Percentiles rank a stretch among this genome's conserved stretches.
Conservation (phyloP, 1,284 basidiomycete genomes). For the Leucoagaricus sp. region DNA sequence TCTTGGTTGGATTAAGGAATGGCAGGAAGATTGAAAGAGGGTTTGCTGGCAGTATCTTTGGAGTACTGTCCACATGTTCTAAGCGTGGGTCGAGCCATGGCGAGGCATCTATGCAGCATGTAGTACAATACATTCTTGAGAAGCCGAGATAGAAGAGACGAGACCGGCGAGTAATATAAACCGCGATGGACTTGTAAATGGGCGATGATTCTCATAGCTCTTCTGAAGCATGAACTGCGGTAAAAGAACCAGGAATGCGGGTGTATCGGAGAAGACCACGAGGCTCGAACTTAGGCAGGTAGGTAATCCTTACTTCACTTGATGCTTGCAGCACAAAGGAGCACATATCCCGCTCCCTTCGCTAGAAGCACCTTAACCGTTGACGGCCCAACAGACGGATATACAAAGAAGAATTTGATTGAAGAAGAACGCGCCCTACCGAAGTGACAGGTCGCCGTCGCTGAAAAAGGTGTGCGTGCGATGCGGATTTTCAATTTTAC, state of each 20-base stretch:
- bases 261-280: conserved; percentile 15
- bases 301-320: too few relatives aligned
- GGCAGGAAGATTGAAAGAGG: not conserved
- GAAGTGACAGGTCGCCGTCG: conserved; percentile 8
- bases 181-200: not conserved
- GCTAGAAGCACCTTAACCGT: conserved; percentile 8
- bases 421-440: conserved; percentile 3
- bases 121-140: not conserved
- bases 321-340: too few relatives aligned
- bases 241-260: conserved; percentile 9
- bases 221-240: not conserved
- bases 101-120: not conserved
- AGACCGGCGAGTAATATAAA: conserved; percentile 2
- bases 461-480: conserved; percentile 8
- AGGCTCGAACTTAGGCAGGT: too few relatives aligned
- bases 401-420: not conserved
- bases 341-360: conserved; percentile 11
- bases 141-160: not conserved
- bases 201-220: conserved; percentile 8
- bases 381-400: not conserved
- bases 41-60: too few relatives aligned
- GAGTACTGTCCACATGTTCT: too few relatives aligned
- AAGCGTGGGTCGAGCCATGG: too few relatives aligned
- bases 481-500: conserved; percentile 12
- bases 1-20: not conserved